Base-by-base conservation (phyloP, 2,329 filamentous ascomycete species). In the Geosmithia putterillii region DNA sequence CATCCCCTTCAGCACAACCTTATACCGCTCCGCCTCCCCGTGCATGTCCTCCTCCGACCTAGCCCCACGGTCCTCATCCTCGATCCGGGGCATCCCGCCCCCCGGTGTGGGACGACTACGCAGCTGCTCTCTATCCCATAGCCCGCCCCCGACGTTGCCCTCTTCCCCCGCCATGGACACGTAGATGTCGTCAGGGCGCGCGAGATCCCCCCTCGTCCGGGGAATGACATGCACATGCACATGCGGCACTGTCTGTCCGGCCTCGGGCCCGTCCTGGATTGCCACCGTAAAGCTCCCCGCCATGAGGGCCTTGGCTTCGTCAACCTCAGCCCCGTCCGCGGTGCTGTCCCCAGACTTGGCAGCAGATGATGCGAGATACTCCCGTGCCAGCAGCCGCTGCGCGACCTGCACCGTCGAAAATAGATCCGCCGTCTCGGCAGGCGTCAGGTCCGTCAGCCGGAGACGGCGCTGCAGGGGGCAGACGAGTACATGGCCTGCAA, bases 171-270 rank as follows among this genome's bases (percentile, higher is more conserved):
- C 86, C 69, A 98, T 74, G 64, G 79, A 73, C 48, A 79, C 76
- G 64, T 98, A 96, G 42, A 98, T 74, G 47, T 76, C 77, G 62
- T 95, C 89, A 5, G 58, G 57, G 43, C 47, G 57, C 25, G 53
- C 66, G 57, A 59, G 71, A 57, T 79, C 71, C 35, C 79, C 73
- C 45, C 65, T 67, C 46, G 67, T 68, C 32, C 89, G 69, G 18
- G 89, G 89, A 43, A 95, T 90, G 41, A 95, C 76, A 65, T 98
- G 92, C 21, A 88, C 84, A 64, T 98, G 92, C 14, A 95, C 79
- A 64, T 98, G 92, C 8, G 86, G 73, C 38, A 98, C 90, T 45
- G 87, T 95, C 73, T 98, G 92, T 0, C 92, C 92, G 1, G 92
- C 87, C 46, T 88, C 86, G 25, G 71, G 67, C 18, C 92, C 92